Percentiles rank a stretch among this genome's conserved stretches.
Evolutionary conservation across 768 basidiomycete genomes (phyloP).

Genomic region (Panellus pusillus): DNA sequence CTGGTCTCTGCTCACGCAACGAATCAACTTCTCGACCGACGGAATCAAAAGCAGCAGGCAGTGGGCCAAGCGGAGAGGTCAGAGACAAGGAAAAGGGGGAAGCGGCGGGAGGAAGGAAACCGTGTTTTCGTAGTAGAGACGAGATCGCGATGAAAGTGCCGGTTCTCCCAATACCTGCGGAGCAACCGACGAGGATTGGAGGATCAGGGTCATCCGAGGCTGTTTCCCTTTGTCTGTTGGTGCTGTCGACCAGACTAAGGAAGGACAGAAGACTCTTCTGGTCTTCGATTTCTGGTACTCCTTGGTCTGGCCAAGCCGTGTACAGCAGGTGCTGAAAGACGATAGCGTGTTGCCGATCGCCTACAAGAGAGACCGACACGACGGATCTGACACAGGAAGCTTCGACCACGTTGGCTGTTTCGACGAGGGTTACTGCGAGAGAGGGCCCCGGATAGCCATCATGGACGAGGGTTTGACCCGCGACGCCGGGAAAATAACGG

Average conservation of each 20-base stretch:
- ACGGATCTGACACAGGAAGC: conserved; percentile 64
- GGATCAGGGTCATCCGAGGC: conserved; percentile 55
- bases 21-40: conserved; percentile 74
- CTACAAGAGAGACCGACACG: conserved; percentile 47
- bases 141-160: conserved; percentile 82
- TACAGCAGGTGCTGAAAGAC: conserved; percentile 74
- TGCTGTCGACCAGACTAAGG: conserved; percentile 58
- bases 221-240: conserved; percentile 46
- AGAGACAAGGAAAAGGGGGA: conserved; percentile 34
- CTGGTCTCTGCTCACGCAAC: conserved; percentile 75
- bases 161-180: conserved; percentile 85
- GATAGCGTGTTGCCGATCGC: conserved; percentile 33
- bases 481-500: conserved; percentile 65
- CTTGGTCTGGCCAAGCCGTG: conserved; percentile 82
- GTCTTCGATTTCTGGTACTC: conserved; percentile 67
- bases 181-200: conserved; percentile 83
- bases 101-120: conserved; percentile 42
- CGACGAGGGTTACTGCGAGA: conserved; percentile 59
- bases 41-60: conserved; percentile 45
- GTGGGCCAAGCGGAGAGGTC: conserved; percentile 56
- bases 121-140: conserved; percentile 69
- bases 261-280: conserved; percentile 62
- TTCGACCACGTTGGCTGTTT: conserved; percentile 45
- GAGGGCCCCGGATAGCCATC: conserved; percentile 38
- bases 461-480: conserved; percentile 54